Conservation (phyloP, 163 green algal genomes). For the Coccomyxa subellipsoidea region DNA sequence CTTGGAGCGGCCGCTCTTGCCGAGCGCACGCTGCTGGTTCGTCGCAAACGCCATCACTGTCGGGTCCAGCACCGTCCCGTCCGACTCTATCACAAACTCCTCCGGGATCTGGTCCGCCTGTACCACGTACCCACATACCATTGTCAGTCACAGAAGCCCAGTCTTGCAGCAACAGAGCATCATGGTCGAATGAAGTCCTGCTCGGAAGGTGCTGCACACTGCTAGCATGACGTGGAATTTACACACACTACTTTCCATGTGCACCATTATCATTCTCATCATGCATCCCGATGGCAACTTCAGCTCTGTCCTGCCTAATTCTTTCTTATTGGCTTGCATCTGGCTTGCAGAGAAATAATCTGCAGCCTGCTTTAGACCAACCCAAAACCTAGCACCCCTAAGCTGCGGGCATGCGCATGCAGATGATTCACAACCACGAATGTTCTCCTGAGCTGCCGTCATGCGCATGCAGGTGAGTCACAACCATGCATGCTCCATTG, state of each 20-base stretch:
- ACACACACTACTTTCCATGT: neutral
- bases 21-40: conserved; percentile 69
- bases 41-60: conserved; percentile 90
- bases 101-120: conserved; percentile 85
- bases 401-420: too few relatives aligned
- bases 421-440: too few relatives aligned
- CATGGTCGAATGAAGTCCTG: conserved; percentile 13
- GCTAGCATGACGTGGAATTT: neutral
- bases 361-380: too few relatives aligned
- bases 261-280: too few relatives aligned
- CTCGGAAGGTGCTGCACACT: neutral
- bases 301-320: too few relatives aligned
- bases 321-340: too few relatives aligned
- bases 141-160: neutral
- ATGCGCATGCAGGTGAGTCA: too few relatives aligned
- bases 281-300: too few relatives aligned
- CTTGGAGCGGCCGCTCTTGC: conserved; percentile 86
- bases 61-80: conserved; percentile 92
- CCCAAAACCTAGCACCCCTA: too few relatives aligned
- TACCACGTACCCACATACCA: neutral
- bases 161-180: neutral
- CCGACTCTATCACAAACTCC: conserved; percentile 98
- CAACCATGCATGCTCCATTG: too few relatives aligned
- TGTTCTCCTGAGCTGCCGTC: too few relatives aligned
- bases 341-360: too few relatives aligned